Conservation (phyloP, 495 filamentous ascomycete genomes). For the Aspergillus cavernicola region DNA sequence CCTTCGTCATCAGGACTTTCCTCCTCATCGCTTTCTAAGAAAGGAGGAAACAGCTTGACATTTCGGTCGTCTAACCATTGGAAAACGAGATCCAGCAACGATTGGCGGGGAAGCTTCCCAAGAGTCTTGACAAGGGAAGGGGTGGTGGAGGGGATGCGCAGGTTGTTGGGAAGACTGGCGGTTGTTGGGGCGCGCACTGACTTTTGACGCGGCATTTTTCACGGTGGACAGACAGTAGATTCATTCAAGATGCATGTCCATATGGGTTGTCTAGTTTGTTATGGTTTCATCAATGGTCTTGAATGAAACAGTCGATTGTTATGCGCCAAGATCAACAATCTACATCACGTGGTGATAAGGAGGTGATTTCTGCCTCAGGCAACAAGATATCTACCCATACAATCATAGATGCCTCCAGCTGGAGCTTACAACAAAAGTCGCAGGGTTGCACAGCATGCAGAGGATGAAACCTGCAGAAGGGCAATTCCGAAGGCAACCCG, state of each 20-base stretch:
- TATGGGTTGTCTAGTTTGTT: neutral
- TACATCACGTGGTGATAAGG: constrained; percentile 16
- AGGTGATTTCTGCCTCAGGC: neutral
- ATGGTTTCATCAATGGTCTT: neutral
- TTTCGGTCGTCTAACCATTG: constrained; percentile 69
- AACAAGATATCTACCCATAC: too few species aligned
- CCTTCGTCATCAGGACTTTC: constrained; percentile 33
- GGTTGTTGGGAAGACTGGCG: constrained; percentile 47
- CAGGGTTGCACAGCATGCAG: too few species aligned
- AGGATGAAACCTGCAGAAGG: too few species aligned
- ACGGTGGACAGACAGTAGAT: too few species aligned
- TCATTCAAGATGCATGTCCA: neutral
- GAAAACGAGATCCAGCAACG: constrained; percentile 64
- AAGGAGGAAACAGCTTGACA: constrained; percentile 48
- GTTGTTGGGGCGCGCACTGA: constrained; percentile 43
- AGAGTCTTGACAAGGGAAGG: constrained; percentile 62
- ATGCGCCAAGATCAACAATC: constrained; percentile 3
- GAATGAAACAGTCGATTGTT: too few species aligned
- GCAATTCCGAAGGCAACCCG: neutral
- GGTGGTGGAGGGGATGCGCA: constrained; percentile 61
- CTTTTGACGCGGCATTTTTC: constrained; percentile 40
- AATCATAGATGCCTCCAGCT: too few species aligned
- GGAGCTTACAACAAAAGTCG: too few species aligned
- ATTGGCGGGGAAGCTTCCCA: constrained; percentile 62
- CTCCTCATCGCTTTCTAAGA: constrained; percentile 27